Evolutionary conservation across 345 rosid genomes (phyloP), one percentile per base, ranked within the genome.

Genomic region (Eucalyptus virginea): DNA sequence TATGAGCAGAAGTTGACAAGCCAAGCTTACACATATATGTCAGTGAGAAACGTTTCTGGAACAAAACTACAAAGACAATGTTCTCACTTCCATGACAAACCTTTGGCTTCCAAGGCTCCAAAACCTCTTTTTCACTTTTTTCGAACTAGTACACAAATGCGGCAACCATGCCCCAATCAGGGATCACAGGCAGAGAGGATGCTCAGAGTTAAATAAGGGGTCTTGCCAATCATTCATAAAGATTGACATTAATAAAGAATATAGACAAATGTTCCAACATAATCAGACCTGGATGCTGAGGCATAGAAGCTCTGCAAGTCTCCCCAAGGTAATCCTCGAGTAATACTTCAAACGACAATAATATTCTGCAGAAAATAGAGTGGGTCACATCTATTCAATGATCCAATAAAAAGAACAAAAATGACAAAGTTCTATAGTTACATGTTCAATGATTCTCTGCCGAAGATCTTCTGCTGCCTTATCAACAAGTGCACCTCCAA

Each of bases 391-490:
- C 50, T 28, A 52, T 48, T 77, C 42, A 34, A 44, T 51, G 67
- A 30, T n/a, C 89, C n/a, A 50, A 87, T 50, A 21, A 45, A 65
- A 89, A 72, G 58, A 48, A 40, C 30, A 62, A 12, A 49, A 83
- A 87, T 19, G 19, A 45, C 58, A 58, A 87, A n/a, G 42, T 13
- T 42, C 12, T 34, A 90, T 88, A 88, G 87, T 91, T 94, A 96
- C 99, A 87, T 98, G 99, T 93, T 98, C 99, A 88, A 98, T 98
- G 87, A 97, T 95, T 92, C 99, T 96, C 85, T 92, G 96, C 91
- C 94, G 95, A 88, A 98, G 92, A 94, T 98, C 99, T 91, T 95
- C 99, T 21, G 97, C 98, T 72, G 99, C 99, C 93, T 96, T 98
- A 86, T 95, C 97, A 88, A 94, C 97, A 94, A 98, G 94, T 56